Evolutionary conservation across 2,329 filamentous ascomycete species (phyloP).

Genomic region (Xylaria sp.): DNA sequence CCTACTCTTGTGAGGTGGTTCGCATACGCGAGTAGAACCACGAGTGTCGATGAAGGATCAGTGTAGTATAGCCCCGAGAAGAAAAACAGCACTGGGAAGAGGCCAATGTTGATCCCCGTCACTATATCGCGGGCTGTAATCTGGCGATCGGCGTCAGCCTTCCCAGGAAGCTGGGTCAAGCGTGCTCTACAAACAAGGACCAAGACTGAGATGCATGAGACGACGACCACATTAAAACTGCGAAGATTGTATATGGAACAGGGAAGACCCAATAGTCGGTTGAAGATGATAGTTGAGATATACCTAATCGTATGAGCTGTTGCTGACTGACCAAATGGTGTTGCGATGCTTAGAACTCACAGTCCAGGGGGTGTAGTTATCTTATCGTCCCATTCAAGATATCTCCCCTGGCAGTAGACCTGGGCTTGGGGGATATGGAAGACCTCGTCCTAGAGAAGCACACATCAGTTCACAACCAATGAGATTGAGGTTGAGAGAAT

Average conservation of each 20-base stretch:
- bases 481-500: constrained; percentile 10
- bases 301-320: constrained; percentile 42
- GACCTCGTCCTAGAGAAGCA: constrained; percentile 74
- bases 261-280: constrained; percentile 46
- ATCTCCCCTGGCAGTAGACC: constrained; percentile 80
- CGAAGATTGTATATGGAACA: constrained; percentile 59
- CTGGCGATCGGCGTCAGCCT: constrained; percentile 33
- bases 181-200: constrained; percentile 63
- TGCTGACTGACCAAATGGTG: constrained; percentile 36
- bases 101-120: constrained; percentile 78
- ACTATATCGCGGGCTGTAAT: constrained; percentile 61
- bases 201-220: constrained; percentile 56
- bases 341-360: constrained; percentile 55
- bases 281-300: constrained; percentile 55
- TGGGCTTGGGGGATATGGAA: constrained; percentile 94
- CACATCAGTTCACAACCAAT: constrained; percentile 4
- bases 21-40: constrained; percentile 76
- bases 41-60: constrained; percentile 82
- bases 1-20: constrained; percentile 61
- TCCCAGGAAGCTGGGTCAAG: constrained; percentile 45
- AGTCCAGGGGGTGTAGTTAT: constrained; percentile 96
- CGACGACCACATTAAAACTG: constrained; percentile 59
- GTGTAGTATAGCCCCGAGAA: constrained; percentile 97
- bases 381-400: constrained; percentile 89
- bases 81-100: constrained; percentile 94